Base-by-base conservation (phyloP, 768 basidiomycete genomes). In the Pleurotus cornucopiae region DNA sequence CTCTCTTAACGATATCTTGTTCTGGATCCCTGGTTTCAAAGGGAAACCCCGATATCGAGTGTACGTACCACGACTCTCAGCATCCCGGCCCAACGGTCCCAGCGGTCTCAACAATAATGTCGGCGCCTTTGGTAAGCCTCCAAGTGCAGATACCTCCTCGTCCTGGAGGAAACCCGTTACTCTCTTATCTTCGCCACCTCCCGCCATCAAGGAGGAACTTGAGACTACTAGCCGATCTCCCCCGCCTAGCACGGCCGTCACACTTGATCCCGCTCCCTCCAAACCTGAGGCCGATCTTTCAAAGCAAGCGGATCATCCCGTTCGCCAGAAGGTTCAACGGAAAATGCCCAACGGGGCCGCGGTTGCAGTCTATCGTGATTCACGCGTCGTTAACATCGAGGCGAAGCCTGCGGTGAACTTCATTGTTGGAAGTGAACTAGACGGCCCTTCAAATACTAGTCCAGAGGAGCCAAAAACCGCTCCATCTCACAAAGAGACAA, bases 351-450 rank as follows among this genome's bases (percentile, higher is more conserved):
- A 73, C 52, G 88, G 88, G 18, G 83, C 86, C 46, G 79, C 77
- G 41, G 85, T 91, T 54, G 88, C 84, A 37, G 88, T 89, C 69
- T 85, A 85, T 67, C 85, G 87, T 39, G 81, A 84, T 64, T 82
- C 82, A 5, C 76, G 77, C 30, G 67, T 69, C 13, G 74, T 78
- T 30, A 75, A 73, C 56, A 71, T 71, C 38, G 79, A 83, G 61
- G 61, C 76, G 3, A 79, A 76, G 54, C 66, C 75, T 13, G 60
- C 75, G 7, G 87, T 91, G 56, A 84, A 81, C 59, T 94, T 94
- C 71, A 89, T 85, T 46, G 88, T 93, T 45, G 80, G 74, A 55
- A 92, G 90, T 63, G 91, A 93, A 68, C 65, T 93, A 53, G 89
- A 91, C 44, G 77, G 75, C 48, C 58, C 66, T 51, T 40, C 68